Base-by-base conservation (phyloP, 1,284 basidiomycete species). In the Fistulina hepatica region DNA sequence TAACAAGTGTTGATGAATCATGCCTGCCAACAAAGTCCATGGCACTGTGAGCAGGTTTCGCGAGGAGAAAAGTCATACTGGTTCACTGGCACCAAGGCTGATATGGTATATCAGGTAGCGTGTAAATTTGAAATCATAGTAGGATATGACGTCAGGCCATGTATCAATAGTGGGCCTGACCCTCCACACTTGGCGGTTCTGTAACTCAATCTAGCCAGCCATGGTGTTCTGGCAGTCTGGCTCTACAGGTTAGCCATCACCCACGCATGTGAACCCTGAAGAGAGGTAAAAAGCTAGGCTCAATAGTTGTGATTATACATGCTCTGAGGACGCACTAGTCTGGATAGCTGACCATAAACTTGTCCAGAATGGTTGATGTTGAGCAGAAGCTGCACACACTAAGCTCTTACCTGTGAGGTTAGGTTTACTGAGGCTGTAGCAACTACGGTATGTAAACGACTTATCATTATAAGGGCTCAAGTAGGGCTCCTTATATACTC, bases 161-260 rank as follows among this genome's bases (percentile, higher is more conserved):
- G 80, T 51, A 55, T 85, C 81, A 35, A 66, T 71, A 46, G 77
- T 81, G 2, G 78, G 73, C 6, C 64, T 67, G 13, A 80, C n/a
- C 81, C 10, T 80, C 82, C n/a, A 69, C 58, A 2, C 71, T 64
- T 4, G 84, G 62, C 3, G 81, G 78, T n/a, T 60, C 49, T 44
- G 73, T 65, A 53, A 83, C 74, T 81, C 81, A 85, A 48, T 84
- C 82, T n/a, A 84, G 61, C 82, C 81, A 85, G 21, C 81, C 81
- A 46, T 84, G 80, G 49, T 85, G 81, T 2, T 69, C 75, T 61
- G 27, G 3, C 39, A 13, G 67, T 76, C 74, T 52, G 71, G 73
- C 39, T 65, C 68, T 24, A 82, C 63, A 11, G 75, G 73, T 36
- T 68, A 63, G 4, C 80, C 79, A 48, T 82, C 79, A 20, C 74